Base-by-base conservation (phyloP, 768 basidiomycete genomes). In the Lactarius tabidus region DNA sequence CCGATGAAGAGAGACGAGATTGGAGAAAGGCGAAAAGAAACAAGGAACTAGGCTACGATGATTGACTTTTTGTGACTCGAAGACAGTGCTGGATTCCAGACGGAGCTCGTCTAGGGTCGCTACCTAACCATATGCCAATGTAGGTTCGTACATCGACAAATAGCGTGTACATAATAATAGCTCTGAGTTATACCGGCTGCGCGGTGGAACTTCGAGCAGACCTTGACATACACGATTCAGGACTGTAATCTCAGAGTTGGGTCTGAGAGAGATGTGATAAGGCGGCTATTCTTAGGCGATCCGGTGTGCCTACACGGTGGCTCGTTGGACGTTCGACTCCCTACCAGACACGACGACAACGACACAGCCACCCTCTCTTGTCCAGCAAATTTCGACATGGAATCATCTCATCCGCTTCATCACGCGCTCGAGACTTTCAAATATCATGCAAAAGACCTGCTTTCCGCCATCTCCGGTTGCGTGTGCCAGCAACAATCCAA, bases 391-490 rank as follows among this genome's bases (percentile, higher is more conserved):
- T 55, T 55, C 29, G 23, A n/a, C 59, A 68, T 68, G 67, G 67
- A 63, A 38, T 62, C 65, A 14, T 29, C 53, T 1, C 63, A 54
- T 18, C 56, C 48, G 14, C 36, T 67, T 31, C 43, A 76, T 20
- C 81, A 75, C 51, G 77, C 79, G 5, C 70, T 90, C 26, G 85
- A 87, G 68, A 84, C 75, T 58, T 69, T 89, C 65, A 85, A 85
- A 69, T 89, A 90, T 71, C 87, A 88, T 68, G 85, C 85, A 20
- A 92, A 91, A 72, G 93, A 95, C 73, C 89, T 90, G 1, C 74
- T 94, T 15, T 90, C 85, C 82, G 90, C 89, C 10, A 77, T 95
- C 29, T 86, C 92, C 0, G 89, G 89, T 14, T 92, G 91, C 75
- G 74, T 91, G 43, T 93, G 88, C 77, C 84, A 86, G 73, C 89